A percentile compares a stretch with the other conserved stretches of the same genome.
Evolutionary conservation across 257 asterid species (phyloP).

Genomic region (Voacanga thouarsii): DNA sequence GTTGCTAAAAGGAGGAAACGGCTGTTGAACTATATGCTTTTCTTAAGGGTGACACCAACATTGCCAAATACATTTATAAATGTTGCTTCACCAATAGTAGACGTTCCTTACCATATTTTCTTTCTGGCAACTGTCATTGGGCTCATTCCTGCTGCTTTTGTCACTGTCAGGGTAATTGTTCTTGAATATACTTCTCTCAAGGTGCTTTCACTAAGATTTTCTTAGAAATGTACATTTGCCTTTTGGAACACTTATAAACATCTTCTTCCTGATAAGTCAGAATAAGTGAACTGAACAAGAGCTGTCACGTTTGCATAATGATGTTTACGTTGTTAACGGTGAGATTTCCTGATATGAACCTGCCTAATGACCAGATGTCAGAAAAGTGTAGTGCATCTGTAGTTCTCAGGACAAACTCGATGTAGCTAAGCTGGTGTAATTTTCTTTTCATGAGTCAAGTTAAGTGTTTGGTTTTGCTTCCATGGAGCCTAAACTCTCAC

Average conservation of each 20-base stretch:
- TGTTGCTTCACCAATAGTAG: constrained; percentile 95
- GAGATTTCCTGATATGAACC: not conserved
- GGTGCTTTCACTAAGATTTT: not conserved
- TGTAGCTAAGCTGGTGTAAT: not conserved
- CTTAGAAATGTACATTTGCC: not conserved
- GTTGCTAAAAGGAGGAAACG: constrained; percentile 71
- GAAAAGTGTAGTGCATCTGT: not conserved
- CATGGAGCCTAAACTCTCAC: not conserved
- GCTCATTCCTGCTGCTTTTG: constrained; percentile 86
- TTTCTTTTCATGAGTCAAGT: not conserved
- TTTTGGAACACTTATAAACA: not conserved
- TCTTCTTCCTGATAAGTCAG: not conserved
- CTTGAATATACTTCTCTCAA: constrained; percentile 3
- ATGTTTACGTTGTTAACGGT: not conserved
- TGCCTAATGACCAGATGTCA: not conserved
- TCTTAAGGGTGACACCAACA: constrained; percentile 92
- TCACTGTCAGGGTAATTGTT: constrained; percentile 80
- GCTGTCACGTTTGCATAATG: not conserved
- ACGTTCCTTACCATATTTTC: constrained; percentile 85
- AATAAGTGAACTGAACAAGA: not conserved
- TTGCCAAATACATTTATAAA: constrained; percentile 91
- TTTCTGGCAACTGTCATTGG: constrained; percentile 84
- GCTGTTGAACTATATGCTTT: constrained; percentile 89
- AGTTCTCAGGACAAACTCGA: not conserved
- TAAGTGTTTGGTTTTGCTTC: not conserved